These are phyloP conservation scores for Lichtheimia corymbifera DNA, from an alignment of 371 early-diverging fungal species.

Conservation along the genomic window DNA sequence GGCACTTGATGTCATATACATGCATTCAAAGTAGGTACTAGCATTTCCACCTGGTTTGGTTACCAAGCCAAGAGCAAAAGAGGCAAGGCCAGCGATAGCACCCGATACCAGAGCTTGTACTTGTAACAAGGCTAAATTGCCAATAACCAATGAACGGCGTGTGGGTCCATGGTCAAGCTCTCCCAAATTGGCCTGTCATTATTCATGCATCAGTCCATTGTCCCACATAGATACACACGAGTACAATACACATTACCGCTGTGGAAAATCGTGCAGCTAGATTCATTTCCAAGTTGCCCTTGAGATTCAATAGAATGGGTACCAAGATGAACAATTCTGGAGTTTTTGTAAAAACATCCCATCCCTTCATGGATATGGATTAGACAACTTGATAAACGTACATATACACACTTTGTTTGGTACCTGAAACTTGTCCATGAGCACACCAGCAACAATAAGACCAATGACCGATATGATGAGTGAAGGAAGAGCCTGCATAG, in stretches of 20 bases:
- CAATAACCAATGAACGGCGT: constrained; percentile 54
- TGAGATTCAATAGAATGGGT: constrained; percentile 81
- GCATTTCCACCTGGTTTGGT: constrained; percentile 53
- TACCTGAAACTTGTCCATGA: constrained; percentile 70
- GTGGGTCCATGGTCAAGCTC: constrained; percentile 55
- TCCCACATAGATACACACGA: no score
- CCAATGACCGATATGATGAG: constrained; percentile 73
- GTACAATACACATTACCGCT: constrained; percentile 45
- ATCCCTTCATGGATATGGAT: constrained; percentile 38
- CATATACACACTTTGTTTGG: constrained; percentile 48
- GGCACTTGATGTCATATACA: constrained; percentile 66
- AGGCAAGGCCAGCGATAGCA: constrained; percentile 66
- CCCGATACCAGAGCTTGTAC: constrained; percentile 74
- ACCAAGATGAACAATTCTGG: constrained; percentile 82
- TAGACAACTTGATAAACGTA: background rate
- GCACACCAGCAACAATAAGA: constrained; percentile 69
- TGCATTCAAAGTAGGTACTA: constrained; percentile 49
- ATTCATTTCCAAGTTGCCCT: constrained; percentile 90
- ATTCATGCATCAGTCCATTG: background rate
- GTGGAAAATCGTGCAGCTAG: constrained; percentile 83
- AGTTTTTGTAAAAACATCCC: constrained; percentile 66
- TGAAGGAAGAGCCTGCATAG: constrained; percentile 66
- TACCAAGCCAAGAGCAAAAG: constrained; percentile 62
- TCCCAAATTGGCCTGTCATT: constrained; percentile 64
- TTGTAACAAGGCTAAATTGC: constrained; percentile 70